Percentiles rank a stretch among this genome's conserved stretches.
Evolutionary conservation across 768 basidiomycete species (phyloP).

Genomic region (Dendrothele bispora): DNA sequence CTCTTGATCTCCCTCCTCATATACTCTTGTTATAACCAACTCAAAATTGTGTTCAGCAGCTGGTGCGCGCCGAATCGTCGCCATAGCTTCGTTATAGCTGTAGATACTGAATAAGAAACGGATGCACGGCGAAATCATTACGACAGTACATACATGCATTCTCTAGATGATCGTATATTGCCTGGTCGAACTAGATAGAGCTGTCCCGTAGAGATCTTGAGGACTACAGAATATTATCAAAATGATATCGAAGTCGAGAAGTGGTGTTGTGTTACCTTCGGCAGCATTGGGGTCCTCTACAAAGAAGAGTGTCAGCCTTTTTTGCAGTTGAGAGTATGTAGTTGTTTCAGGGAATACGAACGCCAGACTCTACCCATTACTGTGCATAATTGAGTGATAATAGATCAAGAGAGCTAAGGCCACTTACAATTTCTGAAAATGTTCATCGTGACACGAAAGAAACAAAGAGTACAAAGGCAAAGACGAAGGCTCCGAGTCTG

Average conservation of each 20-base stretch:
- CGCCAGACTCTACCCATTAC: constrained; percentile 95
- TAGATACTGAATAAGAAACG: constrained; percentile 4
- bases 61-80: constrained; percentile 85
- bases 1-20: constrained; percentile 96
- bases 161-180: constrained; percentile 86
- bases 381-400: constrained; percentile 27
- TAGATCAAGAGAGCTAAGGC: constrained; percentile 18
- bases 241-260: not conserved
- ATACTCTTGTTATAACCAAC: constrained; percentile 94
- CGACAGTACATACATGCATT: constrained; percentile 97
- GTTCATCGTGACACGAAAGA: constrained; percentile 58
- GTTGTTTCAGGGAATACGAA: constrained; percentile 42
- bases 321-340: constrained; percentile 15
- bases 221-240: constrained; percentile 40
- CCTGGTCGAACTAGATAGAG: constrained; percentile 90
- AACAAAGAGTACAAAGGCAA: constrained; percentile 5
- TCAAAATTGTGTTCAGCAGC: constrained; percentile 80
- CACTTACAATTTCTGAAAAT: constrained; percentile 82
- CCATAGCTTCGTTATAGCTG: constrained; percentile 95
- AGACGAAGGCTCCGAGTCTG: not conserved
- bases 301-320: too few species aligned
- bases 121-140: too few species aligned
- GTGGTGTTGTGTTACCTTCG: constrained; percentile 56
- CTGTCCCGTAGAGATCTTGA: constrained; percentile 90
- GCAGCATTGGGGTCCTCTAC: constrained; percentile 92